Evolutionary conservation across 2,329 filamentous ascomycete species (phyloP), one percentile per base, ranked within the genome.

Genomic region (Neocatenulostroma microsporum): DNA sequence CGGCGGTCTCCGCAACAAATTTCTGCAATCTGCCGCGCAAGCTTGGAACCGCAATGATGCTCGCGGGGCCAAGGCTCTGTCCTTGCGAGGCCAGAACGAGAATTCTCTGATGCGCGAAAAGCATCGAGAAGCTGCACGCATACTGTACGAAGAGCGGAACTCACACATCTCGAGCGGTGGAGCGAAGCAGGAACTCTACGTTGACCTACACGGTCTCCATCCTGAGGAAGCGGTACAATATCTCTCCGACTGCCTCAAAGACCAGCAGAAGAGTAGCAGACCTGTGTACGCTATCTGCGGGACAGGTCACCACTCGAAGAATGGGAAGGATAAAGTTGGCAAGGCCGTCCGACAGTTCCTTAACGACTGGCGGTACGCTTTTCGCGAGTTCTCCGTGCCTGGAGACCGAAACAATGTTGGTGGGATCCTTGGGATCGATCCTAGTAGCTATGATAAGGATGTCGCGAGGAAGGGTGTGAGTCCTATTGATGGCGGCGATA

Each of bases 21-120:
- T 96, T 53, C 65, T 98, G 37, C 89, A 95, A 62, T 94, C 88
- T 61, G 91, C 91, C 48, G 89, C 89, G 7, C 89, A 96, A 72
- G 91, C 91, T 15, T 98, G 91, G 89, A 95, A 96, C 59, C 83
- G 91, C 40, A 96, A 95, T 54, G 91, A 98, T 60, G 89, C 91
- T 26, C 81, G 91, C 44, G 89, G 91, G 13, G 91, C 91, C 42
- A 96, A 96, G 67, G 89, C 89, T 21, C 74, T 96, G 33, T 94
- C 86, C 53, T 76, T 96, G 30, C 82, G 91, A 20, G 91, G 91
- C 10, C 91, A 96, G 63, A 91, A 85, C 50, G 91, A 98, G 66
- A 96, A 98, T 54, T 86, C 94, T 49, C 73, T 93, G 24, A 98
- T 98, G 91, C 80, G 88, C 47, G 93, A 94, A 67, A 89, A 88